Evolutionary conservation across 331 rosid species (phyloP).

Genomic region (Ulmus americana): DNA sequence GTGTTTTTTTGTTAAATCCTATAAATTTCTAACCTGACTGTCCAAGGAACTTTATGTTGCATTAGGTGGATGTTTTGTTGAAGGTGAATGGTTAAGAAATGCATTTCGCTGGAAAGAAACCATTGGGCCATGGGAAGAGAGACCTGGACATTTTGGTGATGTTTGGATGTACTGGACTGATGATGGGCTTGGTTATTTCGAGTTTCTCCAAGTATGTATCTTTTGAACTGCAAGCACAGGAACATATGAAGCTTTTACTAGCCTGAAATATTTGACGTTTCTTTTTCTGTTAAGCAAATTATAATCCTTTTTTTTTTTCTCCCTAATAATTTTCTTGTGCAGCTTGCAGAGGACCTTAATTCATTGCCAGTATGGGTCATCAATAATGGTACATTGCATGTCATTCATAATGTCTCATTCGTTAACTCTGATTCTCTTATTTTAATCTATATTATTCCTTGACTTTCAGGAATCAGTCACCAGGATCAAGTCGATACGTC

Average conservation of each 20-base stretch:
- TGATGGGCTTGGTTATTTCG: conserved; percentile 83
- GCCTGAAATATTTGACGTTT: background rate
- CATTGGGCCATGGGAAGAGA: conserved; percentile 63
- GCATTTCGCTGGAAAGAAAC: conserved; percentile 71
- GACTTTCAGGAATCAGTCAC: conserved; percentile 45
- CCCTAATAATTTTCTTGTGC: conserved; percentile 15
- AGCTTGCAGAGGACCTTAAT: conserved; percentile 76
- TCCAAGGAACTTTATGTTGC: conserved; percentile 15
- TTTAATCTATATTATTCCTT: conserved; percentile 11
- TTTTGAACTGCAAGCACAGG: background rate
- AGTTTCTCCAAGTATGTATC: conserved; percentile 76
- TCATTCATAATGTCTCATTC: conserved; percentile 1
- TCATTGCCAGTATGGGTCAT: conserved; percentile 84
- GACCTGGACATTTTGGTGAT: conserved; percentile 89
- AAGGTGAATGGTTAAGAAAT: conserved; percentile 59
- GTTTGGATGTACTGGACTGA: conserved; percentile 99
- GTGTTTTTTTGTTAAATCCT: background rate
- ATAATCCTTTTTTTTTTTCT: background rate
- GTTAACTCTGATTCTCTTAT: background rate
- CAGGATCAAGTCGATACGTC: conserved; percentile 48
- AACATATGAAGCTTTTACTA: conserved; percentile 7
- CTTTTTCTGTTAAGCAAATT: conserved; percentile 2
- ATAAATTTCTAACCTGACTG: background rate
- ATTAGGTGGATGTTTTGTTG: conserved; percentile 74
- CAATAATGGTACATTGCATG: conserved; percentile 49